Percentiles rank a stretch among this genome's conserved stretches.
Conservation (phyloP, 179 eudicot species). For the Gypsophila paniculata region DNA sequence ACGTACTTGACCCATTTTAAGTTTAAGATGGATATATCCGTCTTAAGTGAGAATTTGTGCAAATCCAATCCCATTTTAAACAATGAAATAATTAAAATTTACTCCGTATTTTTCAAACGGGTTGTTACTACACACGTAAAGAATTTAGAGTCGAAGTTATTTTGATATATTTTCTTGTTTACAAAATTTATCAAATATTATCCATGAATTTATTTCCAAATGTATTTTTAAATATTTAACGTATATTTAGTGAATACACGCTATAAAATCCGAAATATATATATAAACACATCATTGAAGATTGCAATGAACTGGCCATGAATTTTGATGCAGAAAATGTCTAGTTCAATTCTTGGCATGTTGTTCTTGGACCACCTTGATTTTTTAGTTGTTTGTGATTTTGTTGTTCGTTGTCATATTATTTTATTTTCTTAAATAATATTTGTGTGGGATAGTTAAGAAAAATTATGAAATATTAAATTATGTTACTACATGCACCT, state of each 20-base stretch:
- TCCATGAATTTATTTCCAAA: too few relatives aligned
- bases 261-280: not conserved
- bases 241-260: too few relatives aligned
- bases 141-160: too few relatives aligned
- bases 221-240: too few relatives aligned
- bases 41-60: too few relatives aligned
- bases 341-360: slow-evolving; percentile 27
- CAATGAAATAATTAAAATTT: not conserved
- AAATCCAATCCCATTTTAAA: not conserved
- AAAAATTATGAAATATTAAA: slow-evolving; percentile 22
- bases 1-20: too few relatives aligned
- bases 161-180: too few relatives aligned
- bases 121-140: too few relatives aligned
- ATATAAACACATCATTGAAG: not conserved
- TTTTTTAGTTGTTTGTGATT: slow-evolving; percentile 16
- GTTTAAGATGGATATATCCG: too few relatives aligned
- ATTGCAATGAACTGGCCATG: slow-evolving; percentile 21
- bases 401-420: slow-evolving; percentile 14
- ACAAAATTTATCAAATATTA: too few relatives aligned
- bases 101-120: too few relatives aligned
- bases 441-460: not conserved
- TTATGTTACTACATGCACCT: slow-evolving; percentile 33
- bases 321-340: slow-evolving; percentile 31
- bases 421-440: not conserved
- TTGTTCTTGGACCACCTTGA: slow-evolving; percentile 24